These are phyloP conservation scores for Botryotinia convoluta DNA, from an alignment of 2,329 filamentous ascomycete species.

Conservation along the genomic window DNA sequence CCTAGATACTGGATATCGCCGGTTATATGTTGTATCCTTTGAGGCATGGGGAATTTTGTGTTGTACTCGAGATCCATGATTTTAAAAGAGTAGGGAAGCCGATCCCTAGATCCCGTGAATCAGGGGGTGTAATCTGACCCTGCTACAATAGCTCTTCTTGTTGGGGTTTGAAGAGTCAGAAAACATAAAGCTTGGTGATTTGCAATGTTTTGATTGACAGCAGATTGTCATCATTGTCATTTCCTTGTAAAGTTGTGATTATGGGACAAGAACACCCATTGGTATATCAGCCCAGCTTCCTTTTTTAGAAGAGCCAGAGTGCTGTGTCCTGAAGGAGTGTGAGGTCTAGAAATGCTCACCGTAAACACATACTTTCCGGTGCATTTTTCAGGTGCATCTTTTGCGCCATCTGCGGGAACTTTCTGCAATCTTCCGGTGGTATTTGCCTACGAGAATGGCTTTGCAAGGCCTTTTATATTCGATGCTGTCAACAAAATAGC, in stretches of 20 bases:
- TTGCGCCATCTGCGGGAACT: not conserved
- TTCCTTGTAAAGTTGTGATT: not conserved
- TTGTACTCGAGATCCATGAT: rapidly evolving
- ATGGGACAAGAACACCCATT: not conserved
- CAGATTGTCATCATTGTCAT: not conserved
- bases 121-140: not conserved
- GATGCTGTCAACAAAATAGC: too few relatives aligned
- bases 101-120: too few relatives aligned
- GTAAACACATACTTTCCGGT: not conserved
- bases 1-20: rapidly evolving
- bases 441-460: not conserved
- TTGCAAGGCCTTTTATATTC: not conserved
- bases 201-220: not conserved
- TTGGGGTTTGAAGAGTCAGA: not conserved
- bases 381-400: not conserved
- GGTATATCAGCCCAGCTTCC: too few relatives aligned
- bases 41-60: too few relatives aligned
- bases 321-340: too few relatives aligned
- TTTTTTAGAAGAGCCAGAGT: too few relatives aligned
- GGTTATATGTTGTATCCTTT: too few relatives aligned
- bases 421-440: not conserved
- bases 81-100: rapidly evolving
- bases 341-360: not conserved
- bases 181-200: not conserved
- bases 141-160: not conserved